Base-by-base conservation (phyloP, 2,329 filamentous ascomycete genomes). In the Curvularia verruculosa region DNA sequence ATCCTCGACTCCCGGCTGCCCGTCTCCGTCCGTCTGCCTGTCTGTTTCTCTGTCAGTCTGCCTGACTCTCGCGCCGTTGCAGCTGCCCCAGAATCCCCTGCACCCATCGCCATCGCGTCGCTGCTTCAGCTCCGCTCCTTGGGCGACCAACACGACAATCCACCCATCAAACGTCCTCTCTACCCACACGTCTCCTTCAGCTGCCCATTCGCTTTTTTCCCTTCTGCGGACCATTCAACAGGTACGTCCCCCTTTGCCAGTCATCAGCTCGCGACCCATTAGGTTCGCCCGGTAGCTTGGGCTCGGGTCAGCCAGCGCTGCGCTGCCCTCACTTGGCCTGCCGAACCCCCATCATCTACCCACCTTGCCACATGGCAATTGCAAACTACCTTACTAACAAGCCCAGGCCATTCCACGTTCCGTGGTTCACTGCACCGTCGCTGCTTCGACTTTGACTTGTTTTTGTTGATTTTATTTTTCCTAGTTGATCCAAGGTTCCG, bases 341-440 rank as follows among this genome's bases (percentile, higher is more conserved):
- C 54, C 54, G 52, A 46, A 29, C 45, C 48, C 50, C 57, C 8
- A 9, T 8, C 24, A 26, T 26, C 56, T n/a, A 61, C 60, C 49
- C 51, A 44, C 49, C 54, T 53, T 40, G 31, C 29, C 24, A 34
- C 47, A 54, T 44, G 48, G 23, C 54, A 58, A 59, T 43, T 41
- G 36, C 40, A 52, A 49, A 37, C 26, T 28, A 37, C 48, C 44
- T 52, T 44, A 43, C 58, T 65, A 46, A 63, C 56, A 53, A 13
- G 36, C 24, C 48, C 57, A 64, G 59, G 39, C 18, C 57, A 34
- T 34, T 26, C 41, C 52, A 28, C 29, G 49, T 61, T 59, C 60
- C 66, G 59, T 66, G 58, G 64, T 66, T 51, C 49, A 56, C 51
- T 49, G 51, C 26, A 40, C 49, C 7, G 49, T 40, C 56, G 55